Evolutionary conservation across 768 basidiomycete genomes (phyloP), one percentile per base, ranked within the genome.

Genomic region (Suillus fuscotomentosus): DNA sequence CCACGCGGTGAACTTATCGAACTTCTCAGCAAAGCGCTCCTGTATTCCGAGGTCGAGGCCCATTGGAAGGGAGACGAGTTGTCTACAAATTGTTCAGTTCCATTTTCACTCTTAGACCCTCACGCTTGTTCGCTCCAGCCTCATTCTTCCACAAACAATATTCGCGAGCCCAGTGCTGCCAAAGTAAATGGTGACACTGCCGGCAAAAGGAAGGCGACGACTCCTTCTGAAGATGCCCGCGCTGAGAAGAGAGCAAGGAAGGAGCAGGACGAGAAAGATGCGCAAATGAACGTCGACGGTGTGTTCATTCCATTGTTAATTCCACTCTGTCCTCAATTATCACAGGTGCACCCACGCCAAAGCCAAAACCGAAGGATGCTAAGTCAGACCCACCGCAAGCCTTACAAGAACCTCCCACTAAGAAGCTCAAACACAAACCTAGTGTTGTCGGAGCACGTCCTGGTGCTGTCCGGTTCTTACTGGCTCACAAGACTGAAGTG

Each of bases 1-100:
- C 89, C 88, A 31, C 86, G 92, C 22, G 93, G 93, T 13, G 91
- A 94, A 72, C 83, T 95, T 31, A 80, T 93, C 47, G 91, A 94
- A 63, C 85, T 94, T 27, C 84, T 95, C 41, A 83, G 84, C 72
- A 94, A 92, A 76, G 87, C 93, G 4, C 78, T 95, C 20, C 83
- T 94, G 11, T 95, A 92, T 68, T 80, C 83, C 22, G 93, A 95
- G 77, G 90, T 91, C 60, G 93, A 95, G 79, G 83, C 88, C 8
- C 93, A 94, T 70, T 94, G 90, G 88, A 84, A 86, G 66, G 83
- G 82, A 10, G 86, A 86, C 71, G 78, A 81, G 42, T 77, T 89
- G 64, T 82, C 85, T 8, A 81, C 78, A 53, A 86, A 84, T 69
- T 95, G 93, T 82, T 88, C 85, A 71, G 79, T 83, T 41, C 74